These are phyloP conservation scores for Aureobasidium sp. DNA, from an alignment of 2,329 filamentous ascomycete species.

Conservation along the genomic window DNA sequence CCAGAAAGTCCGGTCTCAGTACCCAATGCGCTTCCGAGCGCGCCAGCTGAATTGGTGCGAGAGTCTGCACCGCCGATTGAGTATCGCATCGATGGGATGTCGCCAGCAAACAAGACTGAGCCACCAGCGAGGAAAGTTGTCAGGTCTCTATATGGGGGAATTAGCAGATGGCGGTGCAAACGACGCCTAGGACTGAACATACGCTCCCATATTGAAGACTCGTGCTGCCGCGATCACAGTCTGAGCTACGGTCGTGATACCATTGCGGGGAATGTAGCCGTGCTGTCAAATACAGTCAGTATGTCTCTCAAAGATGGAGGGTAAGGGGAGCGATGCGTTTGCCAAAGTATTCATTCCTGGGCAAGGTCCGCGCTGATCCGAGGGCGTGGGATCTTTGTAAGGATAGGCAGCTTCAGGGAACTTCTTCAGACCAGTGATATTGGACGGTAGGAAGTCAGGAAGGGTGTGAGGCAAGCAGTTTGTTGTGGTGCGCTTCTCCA, in stretches of 20 bases:
- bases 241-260: conserved; percentile 4
- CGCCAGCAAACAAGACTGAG: conserved; percentile 14
- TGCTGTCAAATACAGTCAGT: conserved; percentile 1
- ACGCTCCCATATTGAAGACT: conserved; percentile 13
- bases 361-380: background rate
- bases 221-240: conserved; percentile 1
- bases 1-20: conserved; percentile 6
- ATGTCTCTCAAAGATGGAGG: too few species aligned
- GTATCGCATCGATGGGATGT: conserved; percentile 15
- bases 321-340: conserved; percentile 6
- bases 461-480: conserved; percentile 5
- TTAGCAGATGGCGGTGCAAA: background rate
- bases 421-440: conserved; percentile 7
- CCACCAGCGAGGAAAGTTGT: conserved; percentile 1
- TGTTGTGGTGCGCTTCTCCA: background rate
- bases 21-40: conserved; percentile 13
- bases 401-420: conserved; percentile 6
- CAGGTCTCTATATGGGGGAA: background rate
- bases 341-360: conserved; percentile 19
- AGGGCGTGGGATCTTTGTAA: background rate
- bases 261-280: conserved; percentile 18
- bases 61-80: conserved; percentile 14
- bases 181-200: background rate
- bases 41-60: background rate
- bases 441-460: conserved; percentile 4